Base-by-base conservation (phyloP, 176 grass and related monocot species). In the Puccinellia tenuiflora region DNA sequence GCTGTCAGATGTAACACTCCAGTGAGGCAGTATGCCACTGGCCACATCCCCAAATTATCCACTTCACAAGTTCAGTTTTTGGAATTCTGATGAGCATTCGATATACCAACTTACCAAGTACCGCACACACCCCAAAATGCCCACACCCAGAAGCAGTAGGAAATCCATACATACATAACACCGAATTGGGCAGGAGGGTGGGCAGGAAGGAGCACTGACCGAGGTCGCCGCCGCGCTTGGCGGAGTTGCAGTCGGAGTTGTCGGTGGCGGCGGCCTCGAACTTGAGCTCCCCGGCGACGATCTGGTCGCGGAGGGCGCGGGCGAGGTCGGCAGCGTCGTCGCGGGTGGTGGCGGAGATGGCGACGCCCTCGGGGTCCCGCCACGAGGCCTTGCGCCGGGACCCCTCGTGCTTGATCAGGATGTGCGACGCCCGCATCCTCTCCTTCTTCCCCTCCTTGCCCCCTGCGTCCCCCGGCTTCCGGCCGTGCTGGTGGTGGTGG, bases 401-500 rank as follows among this genome's bases (percentile, higher is more conserved):
- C 2, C 92, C 95, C 84, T 98, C 86, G 90, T 98, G 95, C 82
- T 98, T 98, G 79, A 98, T 93, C 81, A 98, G 90, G 83, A 94
- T 91, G 89, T 94, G 95, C 74, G 90, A 94, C 45, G 92, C 95
- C 69, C 83, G 88, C 56, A 97, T 88, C 77, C 73, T 71, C 43
- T 86, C 80, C 67, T 87, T 80, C 59, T 87, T 82, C 59, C 61
- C 48, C 25, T 28, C 76, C 39, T 59, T 61, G 76, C 5, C 55
- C 43, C 18, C 38, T 25, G 13, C 39, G 76, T 16, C 7, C 14
- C 56, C 57, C 57, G 77, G 17, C 45, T 18, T 40, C 35, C 60
- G 51, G 60, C 57, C 46, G 15, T 54, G 73, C 40, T 2, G 11
- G 13, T 52, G 40, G 51, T 51, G 50, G 28, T 54, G 50, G 66